Base-by-base conservation (phyloP, 148 eudicot genomes). In the Camellia lanceoleosa region DNA sequence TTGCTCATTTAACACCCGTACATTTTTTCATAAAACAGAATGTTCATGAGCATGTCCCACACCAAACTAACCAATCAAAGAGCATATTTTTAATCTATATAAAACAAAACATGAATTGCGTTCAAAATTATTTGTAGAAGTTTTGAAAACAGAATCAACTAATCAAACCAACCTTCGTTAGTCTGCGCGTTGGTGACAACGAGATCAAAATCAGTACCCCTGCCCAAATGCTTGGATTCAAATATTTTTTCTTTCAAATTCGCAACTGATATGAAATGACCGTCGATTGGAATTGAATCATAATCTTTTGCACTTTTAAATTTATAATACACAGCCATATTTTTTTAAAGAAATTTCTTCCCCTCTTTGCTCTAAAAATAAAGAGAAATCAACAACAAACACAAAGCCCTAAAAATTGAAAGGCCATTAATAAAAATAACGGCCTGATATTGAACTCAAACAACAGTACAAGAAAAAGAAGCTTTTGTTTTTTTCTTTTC, bases 261-360 rank as follows among this genome's bases (percentile, higher is more conserved):
- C 30, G 87, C 89, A 83, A 93, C 94, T 63, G 98, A 82, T 85
- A 96, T 90, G 86, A 92, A 93, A 80, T 88, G 97, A 70, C 99
- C 93, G 74, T 92, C 97, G 58, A 96, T 86, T 51, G 90, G 49
- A 82, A 93, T 90, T 14, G 95, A 91, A 80, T 92, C 97, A 74
- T 87, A 90, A 87, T 92, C 98, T 93, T 92, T 96, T 74, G 97
- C 97, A 92, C 98, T 96, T 91, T 96, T 96, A 84, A 96, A 96
- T 89, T 96, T 93, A 82, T 89, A 96, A 82, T 96, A 94, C 54
- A 96, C 97, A 71, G 98, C 94, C 99, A 96, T 96, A 65, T 81
- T 71, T 75, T 64, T 38, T 59, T 61, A 59, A 30, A 69, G 65
- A 54, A 70, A 75, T 68, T 10, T 83, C 76, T 74, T 78, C 30